Conservation (phyloP, 805 yeast genomes). For the Starmerella scarabaei region DNA sequence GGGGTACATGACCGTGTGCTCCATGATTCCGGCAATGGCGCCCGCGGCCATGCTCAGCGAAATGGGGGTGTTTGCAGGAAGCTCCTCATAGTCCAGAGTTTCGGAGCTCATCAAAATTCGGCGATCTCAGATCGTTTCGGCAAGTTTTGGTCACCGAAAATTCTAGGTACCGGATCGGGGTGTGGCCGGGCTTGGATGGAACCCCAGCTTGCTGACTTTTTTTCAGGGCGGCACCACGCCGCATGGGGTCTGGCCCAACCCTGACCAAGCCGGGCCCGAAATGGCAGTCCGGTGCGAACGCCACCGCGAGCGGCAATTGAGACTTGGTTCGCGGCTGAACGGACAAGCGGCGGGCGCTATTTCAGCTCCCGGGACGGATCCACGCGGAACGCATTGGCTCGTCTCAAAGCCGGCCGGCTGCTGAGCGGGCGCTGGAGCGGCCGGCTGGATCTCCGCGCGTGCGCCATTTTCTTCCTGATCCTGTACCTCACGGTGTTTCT, state of each 20-base stretch:
- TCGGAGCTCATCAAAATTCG: constrained; percentile 5
- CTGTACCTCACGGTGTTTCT: constrained; percentile 3
- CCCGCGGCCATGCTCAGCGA: constrained; percentile 80
- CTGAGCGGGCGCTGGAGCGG: background rate
- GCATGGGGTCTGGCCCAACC: no score
- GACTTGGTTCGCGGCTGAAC: no score
- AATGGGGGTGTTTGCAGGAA: constrained; percentile 76
- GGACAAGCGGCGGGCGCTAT: no score
- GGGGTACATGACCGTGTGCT: constrained; percentile 93
- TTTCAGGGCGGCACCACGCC: background rate
- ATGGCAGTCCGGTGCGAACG: no score
- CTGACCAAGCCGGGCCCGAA: no score
- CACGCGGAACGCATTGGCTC: constrained; percentile 9
- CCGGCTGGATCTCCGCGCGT: no score
- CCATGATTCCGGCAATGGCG: constrained; percentile 98
- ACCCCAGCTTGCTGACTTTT: no score
- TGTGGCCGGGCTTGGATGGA: no score
- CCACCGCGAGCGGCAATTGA: no score
- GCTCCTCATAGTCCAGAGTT: constrained; percentile 64
- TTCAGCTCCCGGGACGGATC: constrained; percentile 4
- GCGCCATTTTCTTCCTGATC: constrained; percentile 5
- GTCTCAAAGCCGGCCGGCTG: background rate
- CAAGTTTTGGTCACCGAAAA: no score
- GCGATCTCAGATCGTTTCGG: no score
- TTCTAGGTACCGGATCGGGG: no score